Evolutionary conservation across 306 rosid genomes (phyloP), one percentile per base, ranked within the genome.

Genomic region (Cicer judaicum): DNA sequence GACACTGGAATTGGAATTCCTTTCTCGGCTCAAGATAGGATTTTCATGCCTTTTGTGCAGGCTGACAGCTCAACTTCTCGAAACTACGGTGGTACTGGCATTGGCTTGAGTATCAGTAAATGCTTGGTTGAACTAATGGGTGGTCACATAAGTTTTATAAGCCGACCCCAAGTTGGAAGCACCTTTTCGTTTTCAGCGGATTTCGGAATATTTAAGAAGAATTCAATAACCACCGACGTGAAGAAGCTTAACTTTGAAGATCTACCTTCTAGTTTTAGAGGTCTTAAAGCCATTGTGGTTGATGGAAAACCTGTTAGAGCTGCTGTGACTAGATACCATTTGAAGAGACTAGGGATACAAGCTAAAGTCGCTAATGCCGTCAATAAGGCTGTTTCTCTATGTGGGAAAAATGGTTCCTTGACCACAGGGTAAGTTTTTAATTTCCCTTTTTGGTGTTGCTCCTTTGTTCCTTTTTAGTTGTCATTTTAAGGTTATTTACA

Each of bases 31-130:
- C 98, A 95, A 80, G 88, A 85, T 65, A 87, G 90, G 53, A 90
- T 95, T 80, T 92, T 92, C 88, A 88, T 68, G 87, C 99, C 99
- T 54, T 95, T 95, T 85, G 91, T 92, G 90, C 99, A 95, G 76
- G 99, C 93, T 19, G 99, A 95, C 79, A 95, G 99, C 87, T 95
- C 99, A 49, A 95, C 97, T 36, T 95, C 99, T 49, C 83, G 98
- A 84, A 83, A 92, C 68, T 95, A 92, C 72, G 99, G 99, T 7
- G 99, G 99, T 68, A 95, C 99, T 54, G 99, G 98, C 67, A 95
- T 95, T 36, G 99, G 99, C 64, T 88, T 95, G 87, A 95, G 99
- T 86, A 95, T 95, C 76, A 95, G 96, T 44, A 92, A 95, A 85
- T 95, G 99, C 82, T 79, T 95, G 53, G 99, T 92, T 66, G 99